These are phyloP conservation scores for Tolypocladium inflatum DNA, from an alignment of 2,329 filamentous ascomycete genomes.

Conservation along the genomic window DNA sequence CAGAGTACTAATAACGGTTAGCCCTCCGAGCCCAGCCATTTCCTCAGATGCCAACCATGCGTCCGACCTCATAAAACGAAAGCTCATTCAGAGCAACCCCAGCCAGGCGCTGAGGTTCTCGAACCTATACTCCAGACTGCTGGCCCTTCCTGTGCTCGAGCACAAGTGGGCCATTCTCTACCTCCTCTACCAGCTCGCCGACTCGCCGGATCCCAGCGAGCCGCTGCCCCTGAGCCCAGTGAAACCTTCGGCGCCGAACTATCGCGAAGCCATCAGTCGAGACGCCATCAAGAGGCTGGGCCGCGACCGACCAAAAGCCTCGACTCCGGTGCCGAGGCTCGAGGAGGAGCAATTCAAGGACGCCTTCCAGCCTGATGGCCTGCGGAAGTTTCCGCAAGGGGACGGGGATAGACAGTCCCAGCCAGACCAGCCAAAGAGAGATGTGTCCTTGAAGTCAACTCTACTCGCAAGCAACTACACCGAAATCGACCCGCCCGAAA, in stretches of 20 bases:
- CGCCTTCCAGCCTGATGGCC: slow-evolving; percentile 44
- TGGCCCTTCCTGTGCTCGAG: slow-evolving; percentile 84
- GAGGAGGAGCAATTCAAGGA: slow-evolving; percentile 42
- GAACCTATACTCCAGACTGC: slow-evolving; percentile 79
- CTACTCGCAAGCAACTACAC: slow-evolving; percentile 47
- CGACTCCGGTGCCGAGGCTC: slow-evolving; percentile 24
- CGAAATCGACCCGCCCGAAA: slow-evolving; percentile 53
- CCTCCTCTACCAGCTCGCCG: slow-evolving; percentile 75
- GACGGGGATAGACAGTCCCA: slow-evolving; percentile 24
- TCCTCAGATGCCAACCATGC: slow-evolving; percentile 80
- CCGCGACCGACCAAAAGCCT: slow-evolving; percentile 25
- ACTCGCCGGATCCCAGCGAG: slow-evolving; percentile 49
- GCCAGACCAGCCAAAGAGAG: slow-evolving; percentile 27
- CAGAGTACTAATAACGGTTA: slow-evolving; percentile 12
- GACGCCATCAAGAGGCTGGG: slow-evolving; percentile 27
- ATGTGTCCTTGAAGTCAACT: slow-evolving; percentile 48
- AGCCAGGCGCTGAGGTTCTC: slow-evolving; percentile 77
- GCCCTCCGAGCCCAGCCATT: slow-evolving; percentile 42
- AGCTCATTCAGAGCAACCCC: slow-evolving; percentile 68
- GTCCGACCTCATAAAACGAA: slow-evolving; percentile 83
- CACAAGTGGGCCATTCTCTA: slow-evolving; percentile 97
- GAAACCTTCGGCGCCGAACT: slow-evolving; percentile 28
- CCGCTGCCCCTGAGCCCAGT: slow-evolving; percentile 36
- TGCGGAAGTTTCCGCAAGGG: slow-evolving; percentile 32
- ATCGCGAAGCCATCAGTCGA: slow-evolving; percentile 25